A percentile compares a stretch with the other conserved stretches of the same genome.
Evolutionary conservation across 768 basidiomycete genomes (phyloP).

Genomic region (Lentinula aciculospora): DNA sequence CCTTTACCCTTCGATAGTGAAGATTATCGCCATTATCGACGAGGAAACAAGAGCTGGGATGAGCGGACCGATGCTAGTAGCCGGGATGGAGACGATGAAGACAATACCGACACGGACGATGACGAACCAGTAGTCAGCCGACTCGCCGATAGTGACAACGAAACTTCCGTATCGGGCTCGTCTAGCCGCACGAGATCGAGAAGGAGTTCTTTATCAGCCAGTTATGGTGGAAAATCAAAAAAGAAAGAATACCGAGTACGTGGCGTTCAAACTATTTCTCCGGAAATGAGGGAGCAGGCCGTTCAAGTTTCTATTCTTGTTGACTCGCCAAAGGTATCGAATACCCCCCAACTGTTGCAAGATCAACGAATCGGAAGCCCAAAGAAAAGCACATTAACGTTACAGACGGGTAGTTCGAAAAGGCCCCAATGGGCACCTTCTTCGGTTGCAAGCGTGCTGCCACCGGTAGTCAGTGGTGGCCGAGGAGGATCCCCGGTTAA

Average conservation of each 20-base stretch:
- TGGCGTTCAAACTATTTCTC: slow-evolving; percentile 66
- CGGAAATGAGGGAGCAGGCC: slow-evolving; percentile 46
- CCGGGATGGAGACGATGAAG: slow-evolving; percentile 79
- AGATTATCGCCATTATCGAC: slow-evolving; percentile 19
- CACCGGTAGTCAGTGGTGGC: slow-evolving; percentile 1
- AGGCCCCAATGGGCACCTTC: slow-evolving; percentile 3
- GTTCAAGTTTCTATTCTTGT: slow-evolving; percentile 46
- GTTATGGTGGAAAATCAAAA: slow-evolving; percentile 29
- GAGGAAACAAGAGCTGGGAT: slow-evolving; percentile 36
- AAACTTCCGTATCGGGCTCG: slow-evolving; percentile 15
- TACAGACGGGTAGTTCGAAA: not conserved
- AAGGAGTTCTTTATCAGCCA: slow-evolving; percentile 30
- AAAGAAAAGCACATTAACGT: not conserved
- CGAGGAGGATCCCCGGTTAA: not conserved
- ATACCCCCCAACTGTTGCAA: slow-evolving; percentile 7
- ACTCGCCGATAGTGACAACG: slow-evolving; percentile 32
- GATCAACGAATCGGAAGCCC: slow-evolving; percentile 14
- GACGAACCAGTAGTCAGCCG: slow-evolving; percentile 19
- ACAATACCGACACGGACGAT: slow-evolving; percentile 61
- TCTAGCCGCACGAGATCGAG: slow-evolving; percentile 21
- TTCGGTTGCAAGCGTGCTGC: not conserved
- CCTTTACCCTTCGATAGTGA: slow-evolving; percentile 47
- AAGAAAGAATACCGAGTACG: slow-evolving; percentile 56
- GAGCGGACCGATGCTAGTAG: slow-evolving; percentile 63
- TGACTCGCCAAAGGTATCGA: slow-evolving; percentile 18